phyloP scores from a whole-genome alignment of 208 protist species.

The Herpetomonas muscarum region DNA sequence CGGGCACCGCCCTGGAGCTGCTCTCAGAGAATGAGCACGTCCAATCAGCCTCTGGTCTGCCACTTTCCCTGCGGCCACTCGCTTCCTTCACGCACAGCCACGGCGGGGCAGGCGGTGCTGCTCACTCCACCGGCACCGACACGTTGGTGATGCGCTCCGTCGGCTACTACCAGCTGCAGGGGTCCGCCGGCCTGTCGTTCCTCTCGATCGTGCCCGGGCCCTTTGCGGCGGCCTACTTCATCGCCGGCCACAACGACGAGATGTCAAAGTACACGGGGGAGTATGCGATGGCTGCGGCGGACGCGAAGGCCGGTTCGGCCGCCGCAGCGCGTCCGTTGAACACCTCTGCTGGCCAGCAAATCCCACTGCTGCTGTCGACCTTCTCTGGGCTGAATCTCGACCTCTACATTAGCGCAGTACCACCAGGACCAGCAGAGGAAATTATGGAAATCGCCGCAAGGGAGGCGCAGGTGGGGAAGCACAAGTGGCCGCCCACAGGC shows the following conservation, averaged over 20 bases:
- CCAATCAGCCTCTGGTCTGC: slow-evolving; percentile 55
- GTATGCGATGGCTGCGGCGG: slow-evolving; percentile 11
- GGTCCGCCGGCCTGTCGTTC: slow-evolving; percentile 83
- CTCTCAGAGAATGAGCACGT: background rate
- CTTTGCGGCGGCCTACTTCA: slow-evolving; percentile 50
- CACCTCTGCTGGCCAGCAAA: slow-evolving; percentile 43
- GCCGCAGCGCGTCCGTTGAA: slow-evolving; percentile 17
- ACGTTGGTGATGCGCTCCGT: slow-evolving; percentile 96
- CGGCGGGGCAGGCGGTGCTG: background rate
- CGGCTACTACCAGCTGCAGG: slow-evolving; percentile 98
- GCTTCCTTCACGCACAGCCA: background rate
- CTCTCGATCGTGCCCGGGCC: slow-evolving; percentile 67
- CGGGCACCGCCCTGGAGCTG: slow-evolving; percentile 47
- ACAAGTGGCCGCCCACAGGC: slow-evolving; percentile 25
- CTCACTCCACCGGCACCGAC: slow-evolving; percentile 46
- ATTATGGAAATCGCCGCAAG: slow-evolving; percentile 12
- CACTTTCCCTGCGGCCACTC: slow-evolving; percentile 63
- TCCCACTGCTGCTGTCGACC: background rate
- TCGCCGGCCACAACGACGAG: slow-evolving; percentile 28
- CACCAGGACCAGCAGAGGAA: background rate
- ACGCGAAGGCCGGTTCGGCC: background rate
- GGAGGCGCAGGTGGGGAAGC: slow-evolving; percentile 15
- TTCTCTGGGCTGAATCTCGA: background rate
- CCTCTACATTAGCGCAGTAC: background rate
- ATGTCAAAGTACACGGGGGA: background rate